A percentile compares a stretch with the other conserved stretches of the same genome.
These are phyloP conservation scores for Helianthus tuberosus DNA, from an alignment of 129 eudicot genomes.

Conservation along the genomic window DNA sequence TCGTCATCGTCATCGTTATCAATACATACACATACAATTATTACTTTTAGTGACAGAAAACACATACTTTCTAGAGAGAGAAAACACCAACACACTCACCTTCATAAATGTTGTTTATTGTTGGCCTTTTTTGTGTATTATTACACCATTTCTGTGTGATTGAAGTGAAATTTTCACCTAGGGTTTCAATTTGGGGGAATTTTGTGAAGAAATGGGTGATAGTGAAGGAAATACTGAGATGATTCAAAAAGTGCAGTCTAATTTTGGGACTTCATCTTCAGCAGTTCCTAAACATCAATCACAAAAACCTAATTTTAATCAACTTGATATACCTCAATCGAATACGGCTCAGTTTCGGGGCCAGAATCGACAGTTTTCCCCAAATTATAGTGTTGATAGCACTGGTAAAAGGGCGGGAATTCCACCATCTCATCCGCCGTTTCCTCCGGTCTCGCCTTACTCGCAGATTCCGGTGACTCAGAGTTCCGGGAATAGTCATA, in stretches of 20 bases:
- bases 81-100: not conserved
- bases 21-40: conserved; percentile 25
- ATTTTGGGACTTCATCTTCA: conserved; percentile 75
- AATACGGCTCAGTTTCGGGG: conserved; percentile 59
- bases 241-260: conserved; percentile 67
- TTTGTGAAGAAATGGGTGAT: conserved; percentile 58
- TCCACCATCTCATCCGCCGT: conserved; percentile 84
- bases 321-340: conserved; percentile 64
- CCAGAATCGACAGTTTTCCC: conserved; percentile 62
- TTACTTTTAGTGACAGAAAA: conserved; percentile 40
- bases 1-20: conserved; percentile 50
- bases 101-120: not conserved
- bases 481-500: conserved; percentile 37
- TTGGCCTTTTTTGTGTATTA: not conserved
- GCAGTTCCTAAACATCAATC: conserved; percentile 44
- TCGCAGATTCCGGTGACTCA: conserved; percentile 66
- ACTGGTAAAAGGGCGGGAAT: conserved; percentile 61
- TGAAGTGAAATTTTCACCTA: too few species aligned
- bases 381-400: conserved; percentile 48
- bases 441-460: conserved; percentile 88
- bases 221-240: conserved; percentile 59
- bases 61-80: conserved; percentile 33
- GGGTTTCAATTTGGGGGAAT: too few species aligned
- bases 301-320: conserved; percentile 43
- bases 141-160: not conserved